Percentiles rank a stretch among this genome's conserved stretches.
Conservation (phyloP, 2,329 filamentous ascomycete species). For the Cercospora citrullina region DNA sequence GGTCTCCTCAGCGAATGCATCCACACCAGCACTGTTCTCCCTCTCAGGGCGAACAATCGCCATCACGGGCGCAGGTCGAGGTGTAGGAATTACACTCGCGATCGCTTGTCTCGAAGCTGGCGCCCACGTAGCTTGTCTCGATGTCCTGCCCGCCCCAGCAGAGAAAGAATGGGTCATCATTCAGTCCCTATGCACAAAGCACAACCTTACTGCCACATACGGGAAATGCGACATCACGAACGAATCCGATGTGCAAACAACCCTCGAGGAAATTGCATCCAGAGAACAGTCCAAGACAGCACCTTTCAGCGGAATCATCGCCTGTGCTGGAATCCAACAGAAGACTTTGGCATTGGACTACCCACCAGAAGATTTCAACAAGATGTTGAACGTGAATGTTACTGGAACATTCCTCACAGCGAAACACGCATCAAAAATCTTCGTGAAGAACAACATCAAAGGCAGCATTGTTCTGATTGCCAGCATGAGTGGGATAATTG, state of each 20-base stretch:
- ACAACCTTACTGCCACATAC: slow-evolving; percentile 67
- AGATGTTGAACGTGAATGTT: slow-evolving; percentile 43
- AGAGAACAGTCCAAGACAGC: slow-evolving; percentile 67
- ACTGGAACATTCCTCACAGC: slow-evolving; percentile 41
- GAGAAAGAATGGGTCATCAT: slow-evolving; percentile 63
- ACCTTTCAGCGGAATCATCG: slow-evolving; percentile 54
- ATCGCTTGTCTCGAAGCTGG: slow-evolving; percentile 35
- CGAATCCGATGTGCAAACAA: slow-evolving; percentile 46
- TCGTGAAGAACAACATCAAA: slow-evolving; percentile 35
- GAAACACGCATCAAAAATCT: slow-evolving; percentile 38
- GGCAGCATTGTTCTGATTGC: slow-evolving; percentile 44
- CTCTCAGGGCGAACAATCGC: slow-evolving; percentile 30
- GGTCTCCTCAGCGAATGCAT: slow-evolving; percentile 28
- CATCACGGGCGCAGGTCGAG: slow-evolving; percentile 36
- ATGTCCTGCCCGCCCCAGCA: slow-evolving; percentile 54
- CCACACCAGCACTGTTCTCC: slow-evolving; percentile 30
- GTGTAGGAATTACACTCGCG: slow-evolving; percentile 36
- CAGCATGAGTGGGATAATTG: slow-evolving; percentile 41
- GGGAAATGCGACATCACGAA: slow-evolving; percentile 76
- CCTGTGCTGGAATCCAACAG: slow-evolving; percentile 34
- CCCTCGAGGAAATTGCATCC: slow-evolving; percentile 64
- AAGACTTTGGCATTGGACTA: slow-evolving; percentile 38
- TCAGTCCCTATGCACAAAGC: slow-evolving; percentile 58
- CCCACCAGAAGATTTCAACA: slow-evolving; percentile 37
- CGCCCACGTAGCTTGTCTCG: slow-evolving; percentile 34